Evolutionary conservation across 805 yeast genomes (phyloP), one percentile per base, ranked within the genome.

Genomic region (Jamesozyma lodderae): DNA sequence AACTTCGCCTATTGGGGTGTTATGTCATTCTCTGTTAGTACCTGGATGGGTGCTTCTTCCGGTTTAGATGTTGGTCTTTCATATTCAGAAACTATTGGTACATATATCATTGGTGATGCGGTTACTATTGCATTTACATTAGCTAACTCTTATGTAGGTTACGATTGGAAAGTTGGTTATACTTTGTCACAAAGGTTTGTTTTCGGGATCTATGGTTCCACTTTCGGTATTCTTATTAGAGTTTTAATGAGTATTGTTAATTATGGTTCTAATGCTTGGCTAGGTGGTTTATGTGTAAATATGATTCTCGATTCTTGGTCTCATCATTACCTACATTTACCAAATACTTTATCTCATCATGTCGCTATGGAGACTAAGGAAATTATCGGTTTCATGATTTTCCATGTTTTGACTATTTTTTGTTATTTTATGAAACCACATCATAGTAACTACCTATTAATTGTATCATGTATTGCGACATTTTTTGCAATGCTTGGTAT

Each of bases 91-190:
- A 60, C 69, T 4, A 62, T 72, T 51, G 67, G 69, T 9, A 61
- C 66, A n/a, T 62, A 62, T 30, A 57, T 66, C 23, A 41, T 73
- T 17, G 75, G 71, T 20, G 71, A 70, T 47, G 43, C 66, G 4
- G 41, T 73, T 13, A 68, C 72, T n/a, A 54, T 67, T 27, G 13
- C 57, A 4, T 61, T 65, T 37, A 68, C 75, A 6, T 44, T 67
- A 29, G 60, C 69, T 10, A 70, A 69, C 48, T 65, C 72, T n/a
- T 62, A 57, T 36, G 72, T 69, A 1, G 77, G 77, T 22, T 49
- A 57, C 9, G 64, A 68, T 35, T 71, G 66, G 57, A 75, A 70
- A 50, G 62, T 68, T 32, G 73, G 73, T 6, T 69, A 59, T 46
- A 66, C 75, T 1, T 38, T 69, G 15, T 53, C 64, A 11, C 72